Percentiles rank a stretch among this genome's conserved stretches.
Conservation (phyloP, 1,284 basidiomycete genomes). For the Cutaneotrichosporon arboriforme region DNA sequence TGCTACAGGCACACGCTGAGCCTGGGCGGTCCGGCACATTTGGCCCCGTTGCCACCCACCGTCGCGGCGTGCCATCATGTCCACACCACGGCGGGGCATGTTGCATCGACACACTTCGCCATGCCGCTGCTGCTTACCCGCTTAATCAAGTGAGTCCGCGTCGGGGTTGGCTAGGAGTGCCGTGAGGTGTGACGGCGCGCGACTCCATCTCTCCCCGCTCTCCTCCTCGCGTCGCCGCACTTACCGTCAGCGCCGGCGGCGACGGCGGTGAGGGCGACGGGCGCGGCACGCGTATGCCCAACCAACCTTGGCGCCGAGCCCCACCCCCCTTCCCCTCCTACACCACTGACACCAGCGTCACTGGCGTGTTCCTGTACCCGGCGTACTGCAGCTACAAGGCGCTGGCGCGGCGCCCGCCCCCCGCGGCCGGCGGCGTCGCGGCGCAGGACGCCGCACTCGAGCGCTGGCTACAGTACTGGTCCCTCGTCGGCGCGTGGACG, state of each 20-base stretch:
- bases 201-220: not conserved
- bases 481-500: conserved; percentile 59
- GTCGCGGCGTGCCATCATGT: too few relatives aligned
- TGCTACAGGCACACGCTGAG: too few relatives aligned
- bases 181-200: too few relatives aligned
- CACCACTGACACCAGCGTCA: conserved; percentile 25
- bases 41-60: too few relatives aligned
- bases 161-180: too few relatives aligned
- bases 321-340: not conserved
- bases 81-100: too few relatives aligned
- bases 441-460: conserved; percentile 53
- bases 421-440: conserved; percentile 53
- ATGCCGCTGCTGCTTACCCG: conserved; percentile 14
- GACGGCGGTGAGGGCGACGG: too few relatives aligned
- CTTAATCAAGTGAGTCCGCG: conserved; percentile 8
- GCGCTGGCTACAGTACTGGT: conserved; percentile 51
- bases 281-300: too few relatives aligned
- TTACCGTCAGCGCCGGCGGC: too few relatives aligned
- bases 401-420: conserved; percentile 54
- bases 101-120: not conserved
- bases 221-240: not conserved
- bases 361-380: conserved; percentile 47
- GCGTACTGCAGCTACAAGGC: conserved; percentile 50
- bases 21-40: too few relatives aligned
- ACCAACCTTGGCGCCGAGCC: not conserved